Base-by-base conservation (phyloP, 768 basidiomycete genomes). In the Pleurotus eryngii region DNA sequence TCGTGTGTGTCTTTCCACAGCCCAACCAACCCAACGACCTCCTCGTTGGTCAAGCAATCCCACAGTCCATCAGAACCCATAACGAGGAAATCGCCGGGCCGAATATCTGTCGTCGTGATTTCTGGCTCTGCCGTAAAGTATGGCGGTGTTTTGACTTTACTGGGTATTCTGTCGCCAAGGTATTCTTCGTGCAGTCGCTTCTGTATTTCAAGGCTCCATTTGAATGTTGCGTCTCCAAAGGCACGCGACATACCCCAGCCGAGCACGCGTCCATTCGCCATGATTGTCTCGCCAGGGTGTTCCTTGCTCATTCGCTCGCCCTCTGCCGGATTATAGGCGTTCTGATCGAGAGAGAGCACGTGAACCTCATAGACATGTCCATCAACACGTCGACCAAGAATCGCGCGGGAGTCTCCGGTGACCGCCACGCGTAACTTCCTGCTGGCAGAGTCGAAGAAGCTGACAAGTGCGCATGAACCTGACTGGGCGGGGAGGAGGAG, bases 51-150 rank as follows among this genome's bases (percentile, higher is more conserved):
- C 50, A 86, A 67, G 39, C 74, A 72, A 59, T 84, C 81, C 78
- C 80, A 85, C 20, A 85, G 66, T 5, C 83, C 83, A 62, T 82
- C 79, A 1, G 78, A 78, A 1, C 74, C 84, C 57, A 85, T 64
- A 24, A 85, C 76, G 53, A 84, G 62, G 64, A 86, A 84, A 59
- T 82, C 81, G n/a, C 80, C 81, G 14, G 73, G 71, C 43, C 72
- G 65, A 2, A 81, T 65, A 26, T 74, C 64, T 2, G 69, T 71
- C 0, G 69, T 72, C 7, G 77, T 81, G 17, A 83, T 74, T 49
- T 79, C 79, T 0, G 84, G 84, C 59, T 76, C 74, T 0, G 83
- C 83, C 1, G 79, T 82, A 46, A 83, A 74, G 61, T 85, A 83
- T 1, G 82, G 82, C 20, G 82, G 82, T 1, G 82, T 81, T 62